Evolutionary conservation across 208 protist species (phyloP).

Genomic region (Leishmania guyanensis): DNA sequence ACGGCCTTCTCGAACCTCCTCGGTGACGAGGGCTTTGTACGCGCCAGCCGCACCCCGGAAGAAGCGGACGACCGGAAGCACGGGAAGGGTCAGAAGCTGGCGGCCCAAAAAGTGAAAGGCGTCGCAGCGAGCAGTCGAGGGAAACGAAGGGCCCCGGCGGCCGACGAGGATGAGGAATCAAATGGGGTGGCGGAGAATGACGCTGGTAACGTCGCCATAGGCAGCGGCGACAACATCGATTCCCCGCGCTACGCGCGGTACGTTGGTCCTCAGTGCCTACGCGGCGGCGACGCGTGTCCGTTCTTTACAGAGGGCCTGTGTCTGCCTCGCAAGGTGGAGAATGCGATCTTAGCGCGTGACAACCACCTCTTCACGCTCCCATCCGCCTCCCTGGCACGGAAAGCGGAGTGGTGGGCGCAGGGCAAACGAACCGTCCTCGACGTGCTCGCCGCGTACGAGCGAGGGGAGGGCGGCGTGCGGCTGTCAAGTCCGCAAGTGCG

Average conservation of each 20-base stretch:
- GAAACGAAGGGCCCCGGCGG: conserved; percentile 7
- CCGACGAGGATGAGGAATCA: conserved; percentile 8
- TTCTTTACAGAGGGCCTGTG: conserved; percentile 88
- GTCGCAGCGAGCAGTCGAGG: conserved; percentile 2
- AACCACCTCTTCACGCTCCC: conserved; percentile 91
- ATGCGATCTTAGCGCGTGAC: conserved; percentile 60
- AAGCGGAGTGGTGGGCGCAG: conserved; percentile 79
- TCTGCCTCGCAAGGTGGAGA: conserved; percentile 70
- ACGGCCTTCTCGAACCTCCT: conserved; percentile 25
- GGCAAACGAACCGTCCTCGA: conserved; percentile 78
- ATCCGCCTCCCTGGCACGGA: conserved; percentile 65
- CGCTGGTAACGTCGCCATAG: not conserved
- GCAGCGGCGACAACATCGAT: not conserved
- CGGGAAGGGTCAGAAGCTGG: conserved; percentile 15
- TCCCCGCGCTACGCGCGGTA: conserved; percentile 57
- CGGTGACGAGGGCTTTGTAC: conserved; percentile 34
- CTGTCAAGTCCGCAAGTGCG: conserved; percentile 84
- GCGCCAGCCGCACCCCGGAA: conserved; percentile 8
- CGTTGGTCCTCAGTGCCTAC: conserved; percentile 72
- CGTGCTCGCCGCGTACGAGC: conserved; percentile 62
- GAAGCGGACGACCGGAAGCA: conserved; percentile 1
- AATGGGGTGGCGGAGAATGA: not conserved
- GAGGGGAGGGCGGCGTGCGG: conserved; percentile 46
- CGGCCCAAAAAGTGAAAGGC: conserved; percentile 19
- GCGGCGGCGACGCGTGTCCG: conserved; percentile 67